A percentile compares a stretch with the other conserved stretches of the same genome.
Evolutionary conservation across 495 filamentous ascomycete genomes (phyloP).

Genomic region (Glutinoglossum americanum): DNA sequence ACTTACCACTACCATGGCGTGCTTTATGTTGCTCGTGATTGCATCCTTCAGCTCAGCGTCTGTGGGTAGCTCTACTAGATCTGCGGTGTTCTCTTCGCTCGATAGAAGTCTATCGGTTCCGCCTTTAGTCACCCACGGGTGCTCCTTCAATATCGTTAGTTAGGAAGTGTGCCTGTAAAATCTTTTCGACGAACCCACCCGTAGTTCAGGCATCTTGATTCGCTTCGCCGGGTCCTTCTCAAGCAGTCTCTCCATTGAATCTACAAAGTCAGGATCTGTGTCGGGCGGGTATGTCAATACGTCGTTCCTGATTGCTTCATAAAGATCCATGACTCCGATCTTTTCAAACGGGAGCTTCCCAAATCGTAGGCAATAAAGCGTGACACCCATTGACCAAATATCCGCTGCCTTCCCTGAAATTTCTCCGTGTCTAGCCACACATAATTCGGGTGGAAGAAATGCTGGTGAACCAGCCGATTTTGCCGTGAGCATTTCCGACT

Average conservation of each 20-base stretch:
- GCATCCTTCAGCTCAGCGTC: slow-evolving; percentile 76
- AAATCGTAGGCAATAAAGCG: slow-evolving; percentile 80
- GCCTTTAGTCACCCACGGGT: slow-evolving; percentile 79
- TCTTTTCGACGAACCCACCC: slow-evolving; percentile 32
- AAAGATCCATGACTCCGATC: slow-evolving; percentile 60
- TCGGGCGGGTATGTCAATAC: slow-evolving; percentile 13
- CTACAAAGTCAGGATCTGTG: slow-evolving; percentile 37
- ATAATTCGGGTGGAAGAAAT: slow-evolving; percentile 85
- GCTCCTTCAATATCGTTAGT: slow-evolving; percentile 33
- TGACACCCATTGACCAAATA: slow-evolving; percentile 97
- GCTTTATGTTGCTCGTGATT: slow-evolving; percentile 69
- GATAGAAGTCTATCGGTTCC: slow-evolving; percentile 65
- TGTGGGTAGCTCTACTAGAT: slow-evolving; percentile 59
- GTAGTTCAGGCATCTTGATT: slow-evolving; percentile 58
- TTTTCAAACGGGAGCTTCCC: slow-evolving; percentile 71
- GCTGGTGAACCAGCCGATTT: slow-evolving; percentile 92
- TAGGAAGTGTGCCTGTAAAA: neutral
- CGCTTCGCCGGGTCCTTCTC: slow-evolving; percentile 60
- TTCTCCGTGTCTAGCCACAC: slow-evolving; percentile 69
- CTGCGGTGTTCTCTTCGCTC: slow-evolving; percentile 66
- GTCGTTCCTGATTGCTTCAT: slow-evolving; percentile 64
- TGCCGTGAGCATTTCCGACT: slow-evolving; percentile 70
- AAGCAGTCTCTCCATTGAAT: slow-evolving; percentile 44
- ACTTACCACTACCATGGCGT: slow-evolving; percentile 66
- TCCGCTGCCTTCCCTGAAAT: slow-evolving; percentile 80